Conservation (phyloP, 768 basidiomycete genomes). For the Rhizopogon vinicolor region DNA sequence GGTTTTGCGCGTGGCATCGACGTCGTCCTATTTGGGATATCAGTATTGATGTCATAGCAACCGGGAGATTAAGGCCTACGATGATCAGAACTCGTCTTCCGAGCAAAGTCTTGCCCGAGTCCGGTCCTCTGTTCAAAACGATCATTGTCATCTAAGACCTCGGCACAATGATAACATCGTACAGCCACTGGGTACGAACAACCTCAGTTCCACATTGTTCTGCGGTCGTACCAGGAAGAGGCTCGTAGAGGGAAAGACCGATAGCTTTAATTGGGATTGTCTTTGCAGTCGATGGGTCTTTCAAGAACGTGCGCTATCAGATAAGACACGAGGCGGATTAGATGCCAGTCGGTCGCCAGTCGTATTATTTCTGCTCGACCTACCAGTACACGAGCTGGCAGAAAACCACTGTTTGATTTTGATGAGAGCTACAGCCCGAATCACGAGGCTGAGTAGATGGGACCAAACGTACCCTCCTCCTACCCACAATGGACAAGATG, state of each 20-base stretch:
- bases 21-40: conserved; percentile 58
- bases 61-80: conserved; percentile 38
- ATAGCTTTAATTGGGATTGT: conserved; percentile 95
- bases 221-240: conserved; percentile 67
- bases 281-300: conserved; percentile 62
- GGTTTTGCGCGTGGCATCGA: conserved; percentile 87
- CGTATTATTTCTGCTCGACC: conserved; percentile 4
- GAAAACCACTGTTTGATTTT: conserved; percentile 67
- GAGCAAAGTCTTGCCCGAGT: conserved; percentile 64
- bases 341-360: background rate
- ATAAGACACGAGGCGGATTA: background rate
- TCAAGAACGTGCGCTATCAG: conserved; percentile 77
- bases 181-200: conserved; percentile 96
- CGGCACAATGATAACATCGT: conserved; percentile 24
- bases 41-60: conserved; percentile 6
- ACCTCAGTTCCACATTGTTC: conserved; percentile 82
- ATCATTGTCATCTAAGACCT: background rate
- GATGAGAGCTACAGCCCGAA: conserved; percentile 12
- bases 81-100: conserved; percentile 83
- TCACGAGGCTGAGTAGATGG: conserved; percentile 7
- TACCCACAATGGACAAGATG: conserved; percentile 20
- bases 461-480: conserved; percentile 71
- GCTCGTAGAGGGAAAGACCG: conserved; percentile 92
- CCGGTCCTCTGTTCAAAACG: conserved; percentile 45
- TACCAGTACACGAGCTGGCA: conserved; percentile 91